Evolutionary conservation across 495 filamentous ascomycete species (phyloP).

Genomic region (Sabuloglossum arenarium): DNA sequence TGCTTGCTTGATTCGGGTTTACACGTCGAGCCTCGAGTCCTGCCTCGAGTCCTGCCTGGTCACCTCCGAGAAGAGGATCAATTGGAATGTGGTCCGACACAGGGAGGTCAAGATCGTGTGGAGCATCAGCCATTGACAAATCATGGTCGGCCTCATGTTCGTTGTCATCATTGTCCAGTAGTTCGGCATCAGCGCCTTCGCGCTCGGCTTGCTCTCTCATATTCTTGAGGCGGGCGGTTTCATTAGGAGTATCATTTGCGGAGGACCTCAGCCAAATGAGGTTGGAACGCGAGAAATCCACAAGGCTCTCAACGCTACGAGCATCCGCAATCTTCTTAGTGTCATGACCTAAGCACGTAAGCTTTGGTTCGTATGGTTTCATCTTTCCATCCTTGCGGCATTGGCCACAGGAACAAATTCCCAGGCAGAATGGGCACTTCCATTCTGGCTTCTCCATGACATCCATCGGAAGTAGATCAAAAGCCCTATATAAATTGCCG

Average conservation of each 20-base stretch:
- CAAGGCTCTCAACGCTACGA: conserved; percentile 66
- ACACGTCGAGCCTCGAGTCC: not conserved
- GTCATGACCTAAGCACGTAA: conserved; percentile 70
- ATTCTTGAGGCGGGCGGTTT: conserved; percentile 25
- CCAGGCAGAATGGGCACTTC: conserved; percentile 70
- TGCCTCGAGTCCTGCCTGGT: not conserved
- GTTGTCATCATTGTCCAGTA: not conserved
- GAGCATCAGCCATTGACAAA: not conserved
- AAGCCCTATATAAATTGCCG: conserved; percentile 69
- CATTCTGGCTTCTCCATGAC: conserved; percentile 61
- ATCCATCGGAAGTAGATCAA: conserved; percentile 62
- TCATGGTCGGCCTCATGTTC: not conserved
- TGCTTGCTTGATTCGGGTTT: not conserved
- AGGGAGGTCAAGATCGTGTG: not conserved
- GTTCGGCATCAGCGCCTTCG: conserved; percentile 15
- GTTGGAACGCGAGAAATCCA: conserved; percentile 72
- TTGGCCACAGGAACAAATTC: conserved; percentile 62
- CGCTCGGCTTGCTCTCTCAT: conserved; percentile 29
- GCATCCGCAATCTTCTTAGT: conserved; percentile 74
- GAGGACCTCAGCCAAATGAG: conserved; percentile 48
- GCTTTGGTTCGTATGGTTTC: conserved; percentile 60
- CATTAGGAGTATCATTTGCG: conserved; percentile 21
- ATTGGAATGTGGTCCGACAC: not conserved
- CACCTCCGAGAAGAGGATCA: not conserved
- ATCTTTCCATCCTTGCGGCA: conserved; percentile 41